Conservation (phyloP, 2,329 filamentous ascomycete species). For the Ustulina deusta region DNA sequence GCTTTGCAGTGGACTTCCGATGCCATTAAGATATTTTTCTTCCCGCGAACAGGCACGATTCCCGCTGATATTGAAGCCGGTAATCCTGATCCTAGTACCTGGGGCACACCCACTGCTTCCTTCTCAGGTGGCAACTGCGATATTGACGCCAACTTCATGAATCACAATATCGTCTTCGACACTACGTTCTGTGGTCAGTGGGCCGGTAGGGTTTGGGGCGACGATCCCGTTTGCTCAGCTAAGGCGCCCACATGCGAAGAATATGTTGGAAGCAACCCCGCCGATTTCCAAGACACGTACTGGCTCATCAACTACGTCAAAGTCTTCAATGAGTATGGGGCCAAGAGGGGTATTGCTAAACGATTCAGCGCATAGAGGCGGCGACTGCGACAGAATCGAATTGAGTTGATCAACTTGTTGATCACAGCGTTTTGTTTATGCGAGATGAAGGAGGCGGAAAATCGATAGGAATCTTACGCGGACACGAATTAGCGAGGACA, state of each 20-base stretch:
- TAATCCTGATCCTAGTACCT: slow-evolving; percentile 73
- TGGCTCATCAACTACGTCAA: slow-evolving; percentile 81
- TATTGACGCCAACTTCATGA: slow-evolving; percentile 75
- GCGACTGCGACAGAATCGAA: slow-evolving; percentile 13
- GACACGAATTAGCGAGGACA: slow-evolving; percentile 28
- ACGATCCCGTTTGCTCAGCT: slow-evolving; percentile 67
- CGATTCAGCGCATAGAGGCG: slow-evolving; percentile 44
- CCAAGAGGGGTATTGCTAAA: slow-evolving; percentile 30
- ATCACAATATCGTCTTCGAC: slow-evolving; percentile 83
- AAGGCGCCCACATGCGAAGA: slow-evolving; percentile 74
- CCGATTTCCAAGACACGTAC: slow-evolving; percentile 77
- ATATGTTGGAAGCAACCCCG: slow-evolving; percentile 78
- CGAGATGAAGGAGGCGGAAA: not conserved
- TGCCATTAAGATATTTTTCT: slow-evolving; percentile 85
- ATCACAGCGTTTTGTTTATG: slow-evolving; percentile 13
- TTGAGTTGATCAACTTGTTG: slow-evolving; percentile 15
- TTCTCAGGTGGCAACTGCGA: slow-evolving; percentile 78
- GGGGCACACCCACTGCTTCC: slow-evolving; percentile 75
- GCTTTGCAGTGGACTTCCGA: slow-evolving; percentile 80
- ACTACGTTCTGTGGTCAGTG: slow-evolving; percentile 90
- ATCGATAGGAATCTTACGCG: slow-evolving; percentile 29
- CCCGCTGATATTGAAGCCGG: slow-evolving; percentile 72
- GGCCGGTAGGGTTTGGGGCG: slow-evolving; percentile 78
- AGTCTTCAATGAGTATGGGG: slow-evolving; percentile 61
- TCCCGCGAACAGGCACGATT: slow-evolving; percentile 70